Evolutionary conservation across 1,284 basidiomycete species (phyloP), one percentile per base, ranked within the genome.

Genomic region (Cryptococcus maquisensis): DNA sequence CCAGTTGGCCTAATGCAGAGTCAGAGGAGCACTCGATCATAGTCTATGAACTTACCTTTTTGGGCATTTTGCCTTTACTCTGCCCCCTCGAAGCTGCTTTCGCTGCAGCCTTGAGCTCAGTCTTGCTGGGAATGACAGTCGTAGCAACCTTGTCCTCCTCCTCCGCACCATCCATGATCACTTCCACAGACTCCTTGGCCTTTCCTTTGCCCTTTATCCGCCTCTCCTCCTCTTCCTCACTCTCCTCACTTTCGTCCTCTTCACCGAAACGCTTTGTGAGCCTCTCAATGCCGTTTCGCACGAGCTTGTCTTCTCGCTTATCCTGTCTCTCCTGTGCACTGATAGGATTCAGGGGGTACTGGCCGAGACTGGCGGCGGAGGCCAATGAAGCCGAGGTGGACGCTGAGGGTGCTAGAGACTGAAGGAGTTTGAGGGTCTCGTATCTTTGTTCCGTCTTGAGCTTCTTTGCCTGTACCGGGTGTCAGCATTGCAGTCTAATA

Each of bases 271-370:
- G 80, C 46, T 73, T 78, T 39, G 76, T 72, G 32, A 79, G 78
- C 65, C 82, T 82, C 61, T 69, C 81, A 80, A 84, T 85, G 52
- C 85, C 84, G 48, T 88, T 80, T 47, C 86, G 79, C 12, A 86
- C 84, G 55, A 83, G 81, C 13, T 86, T 79, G 62, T 84, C 85
- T 72, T 90, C 89, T 58, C 90, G 87, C 67, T 84, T 85, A 45
- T 88, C 83, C 0, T 87, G 87, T 67, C 95, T 85, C 42, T 77
- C 66, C 43, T 68, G 54, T 0, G 75, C 74, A 35, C 70, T 75
- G 2, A 66, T 65, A 1, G 74, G 74, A 21, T 66, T 67, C 2
- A 63, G 23, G 0, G 75, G 75, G 45, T 71, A 72, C 57, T 77
- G 75, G 6, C 72, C 73, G 1, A 69, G 56, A 3, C 65, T 64